phyloP scores from a whole-genome alignment of 208 protist genomes.

The Acanthamoeba royreba region DNA sequence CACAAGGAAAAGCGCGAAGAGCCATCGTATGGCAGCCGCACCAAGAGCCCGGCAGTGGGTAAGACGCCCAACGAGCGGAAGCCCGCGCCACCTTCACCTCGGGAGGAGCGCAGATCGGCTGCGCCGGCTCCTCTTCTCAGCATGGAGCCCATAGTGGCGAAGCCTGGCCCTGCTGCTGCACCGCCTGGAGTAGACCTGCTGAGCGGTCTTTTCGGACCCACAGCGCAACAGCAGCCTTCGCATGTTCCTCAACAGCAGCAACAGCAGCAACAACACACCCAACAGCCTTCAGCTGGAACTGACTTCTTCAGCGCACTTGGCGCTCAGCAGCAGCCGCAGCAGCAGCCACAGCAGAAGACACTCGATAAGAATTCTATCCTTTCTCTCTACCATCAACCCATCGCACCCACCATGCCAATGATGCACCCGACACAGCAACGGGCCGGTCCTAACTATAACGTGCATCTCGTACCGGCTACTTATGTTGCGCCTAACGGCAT shows the following conservation, averaged over 20 bases:
- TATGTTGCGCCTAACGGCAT: background rate
- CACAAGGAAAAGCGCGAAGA: slow-evolving; percentile 4
- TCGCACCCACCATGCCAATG: background rate
- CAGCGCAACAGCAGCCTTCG: no score
- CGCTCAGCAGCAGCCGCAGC: background rate
- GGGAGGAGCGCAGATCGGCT: no score
- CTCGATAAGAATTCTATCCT: slow-evolving; percentile 30
- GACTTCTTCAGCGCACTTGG: background rate
- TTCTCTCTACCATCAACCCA: slow-evolving; percentile 37
- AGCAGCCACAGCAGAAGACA: background rate
- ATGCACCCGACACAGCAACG: background rate
- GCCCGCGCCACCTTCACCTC: no score
- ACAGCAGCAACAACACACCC: background rate
- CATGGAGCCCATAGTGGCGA: no score
- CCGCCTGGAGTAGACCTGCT: no score
- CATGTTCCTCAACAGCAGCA: no score
- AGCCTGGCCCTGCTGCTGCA: no score
- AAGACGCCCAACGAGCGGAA: no score
- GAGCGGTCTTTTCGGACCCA: no score
- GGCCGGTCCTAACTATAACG: background rate
- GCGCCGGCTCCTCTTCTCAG: no score
- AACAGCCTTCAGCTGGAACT: background rate
- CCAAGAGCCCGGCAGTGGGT: no score
- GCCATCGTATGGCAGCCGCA: no score
- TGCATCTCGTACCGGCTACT: background rate